Percentiles rank a stretch among this genome's conserved stretches.
Evolutionary conservation across 2,329 filamentous ascomycete species (phyloP).

Genomic region (Penicillium hesseltinei): DNA sequence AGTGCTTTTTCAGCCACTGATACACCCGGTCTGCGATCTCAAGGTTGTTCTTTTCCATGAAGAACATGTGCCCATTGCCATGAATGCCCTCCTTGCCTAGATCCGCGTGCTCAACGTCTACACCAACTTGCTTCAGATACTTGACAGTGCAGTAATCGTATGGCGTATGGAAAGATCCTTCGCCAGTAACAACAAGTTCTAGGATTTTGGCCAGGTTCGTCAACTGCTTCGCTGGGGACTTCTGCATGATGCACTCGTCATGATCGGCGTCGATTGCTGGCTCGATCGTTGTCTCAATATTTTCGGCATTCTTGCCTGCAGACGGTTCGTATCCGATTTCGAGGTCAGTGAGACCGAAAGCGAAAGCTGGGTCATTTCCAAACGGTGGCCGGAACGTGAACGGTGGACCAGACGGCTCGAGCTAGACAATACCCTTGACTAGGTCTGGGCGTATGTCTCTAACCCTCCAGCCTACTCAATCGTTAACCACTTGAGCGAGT

Average conservation of each 20-base stretch:
- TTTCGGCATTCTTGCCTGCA: slow-evolving; percentile 12
- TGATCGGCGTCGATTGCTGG: neutral
- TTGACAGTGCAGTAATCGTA: slow-evolving; percentile 57
- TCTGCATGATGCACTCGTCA: slow-evolving; percentile 42
- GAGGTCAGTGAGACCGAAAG: slow-evolving; percentile 24
- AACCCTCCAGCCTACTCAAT: slow-evolving; percentile 43
- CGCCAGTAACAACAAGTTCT: slow-evolving; percentile 51
- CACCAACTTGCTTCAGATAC: slow-evolving; percentile 55
- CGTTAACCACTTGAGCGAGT: neutral
- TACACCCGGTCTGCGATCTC: slow-evolving; percentile 5
- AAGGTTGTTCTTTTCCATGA: slow-evolving; percentile 28
- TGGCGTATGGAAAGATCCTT: slow-evolving; percentile 54
- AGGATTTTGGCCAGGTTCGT: slow-evolving; percentile 50
- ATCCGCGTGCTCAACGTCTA: slow-evolving; percentile 45
- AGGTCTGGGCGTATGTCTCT: slow-evolving; percentile 51
- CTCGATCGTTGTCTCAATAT: slow-evolving; percentile 6
- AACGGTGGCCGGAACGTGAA: slow-evolving; percentile 15
- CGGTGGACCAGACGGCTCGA: slow-evolving; percentile 56
- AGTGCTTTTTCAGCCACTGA: slow-evolving; percentile 1
- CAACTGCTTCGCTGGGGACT: slow-evolving; percentile 44
- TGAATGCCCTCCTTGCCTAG: slow-evolving; percentile 46
- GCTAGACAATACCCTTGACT: slow-evolving; percentile 50
- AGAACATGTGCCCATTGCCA: slow-evolving; percentile 56
- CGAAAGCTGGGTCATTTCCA: slow-evolving; percentile 9
- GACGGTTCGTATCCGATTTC: slow-evolving; percentile 15